phyloP scores from a whole-genome alignment of 23 red algal species.

The Chondrus crispus region DNA sequence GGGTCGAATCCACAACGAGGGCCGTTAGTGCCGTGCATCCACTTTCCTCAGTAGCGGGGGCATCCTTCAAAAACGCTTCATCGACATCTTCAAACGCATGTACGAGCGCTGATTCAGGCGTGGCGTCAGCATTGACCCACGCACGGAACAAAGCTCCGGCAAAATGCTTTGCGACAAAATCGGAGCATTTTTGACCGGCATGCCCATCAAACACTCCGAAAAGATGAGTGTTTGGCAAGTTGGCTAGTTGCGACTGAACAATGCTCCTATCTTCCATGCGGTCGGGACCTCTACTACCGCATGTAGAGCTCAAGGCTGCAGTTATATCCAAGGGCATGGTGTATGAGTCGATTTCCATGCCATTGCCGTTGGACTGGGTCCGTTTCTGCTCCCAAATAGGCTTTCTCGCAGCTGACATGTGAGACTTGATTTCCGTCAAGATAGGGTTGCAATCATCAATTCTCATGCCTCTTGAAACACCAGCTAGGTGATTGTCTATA shows the following conservation, averaged over 20 bases:
- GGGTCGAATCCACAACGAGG: conserved; percentile 39
- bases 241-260: conserved; percentile 9
- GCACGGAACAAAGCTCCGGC: conserved; percentile 53
- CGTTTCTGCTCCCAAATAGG: conserved; percentile 50
- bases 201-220: conserved; percentile 95
- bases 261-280: conserved; percentile 95
- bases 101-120: conserved; percentile 31
- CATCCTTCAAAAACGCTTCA: conserved; percentile 40
- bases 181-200: conserved; percentile 71
- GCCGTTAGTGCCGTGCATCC: conserved; percentile 85
- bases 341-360: conserved; percentile 19
- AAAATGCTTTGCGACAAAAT: conserved; percentile 61
- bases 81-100: conserved; percentile 74
- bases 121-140: conserved; percentile 30
- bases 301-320: conserved; percentile 62
- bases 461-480: conserved; percentile 11
- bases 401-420: neutral
- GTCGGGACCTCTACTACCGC: conserved; percentile 82
- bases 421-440: conserved; percentile 13
- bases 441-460: conserved; percentile 32
- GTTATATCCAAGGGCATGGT: conserved; percentile 1
- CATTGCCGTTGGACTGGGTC: neutral
- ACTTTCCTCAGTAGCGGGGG: conserved; percentile 5
- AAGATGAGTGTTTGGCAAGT: conserved; percentile 55
- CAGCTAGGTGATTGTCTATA: conserved; percentile 25